Evolutionary conservation across 495 filamentous ascomycete genomes (phyloP), one percentile per base, ranked within the genome.

Genomic region (Beverwykella pulmonaria): DNA sequence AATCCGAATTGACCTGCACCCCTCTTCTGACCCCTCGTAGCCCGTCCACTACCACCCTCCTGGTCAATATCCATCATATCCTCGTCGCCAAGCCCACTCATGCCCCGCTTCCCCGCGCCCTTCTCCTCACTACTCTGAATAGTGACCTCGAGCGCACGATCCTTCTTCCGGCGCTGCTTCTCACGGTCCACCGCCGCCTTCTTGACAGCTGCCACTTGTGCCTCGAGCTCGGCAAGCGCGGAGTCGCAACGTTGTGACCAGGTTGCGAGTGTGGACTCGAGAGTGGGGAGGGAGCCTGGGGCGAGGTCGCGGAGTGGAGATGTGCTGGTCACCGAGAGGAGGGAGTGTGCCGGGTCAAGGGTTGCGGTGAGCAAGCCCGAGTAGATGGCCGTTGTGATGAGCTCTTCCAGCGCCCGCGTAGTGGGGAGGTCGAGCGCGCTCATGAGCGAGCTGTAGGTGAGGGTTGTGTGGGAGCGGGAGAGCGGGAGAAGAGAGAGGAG

Each of bases 341-440:
- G 81, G 20, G 87, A 84, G 62, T 86, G 79, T 49, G 83, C 82
- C 12, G 93, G 90, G 74, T 93, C 90, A 39, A 98, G 89, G 65
- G 91, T 92, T 8, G 86, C 94, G 25, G 82, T 82, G 36, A 98
- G 76, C 0, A 98, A 86, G 20, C 87, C 89, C 39, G 88, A 84
- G 82, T 97, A 98, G 77, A 97, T 90, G 68, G 92, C 86, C 68
- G 86, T 85, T 75, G 94, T 96, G 63, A 98, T 85, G 58, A 98
- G 88, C 69, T 92, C 86, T 82, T 98, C 94, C 70, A 98, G 88
- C 44, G 89, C 87, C 32, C 90, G 84, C 59, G 82, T 74, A 62
- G 79, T 82, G 53, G 86, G 69, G 30, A 97, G 87, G 56, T 82
- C 85, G 56, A 98, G 90, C 8, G 80, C 78, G 27, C 65, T 41